A percentile compares a stretch with the other conserved stretches of the same genome.
These are phyloP conservation scores for Pascua sp. DNA, from an alignment of 1,284 basidiomycete genomes.

Conservation along the genomic window DNA sequence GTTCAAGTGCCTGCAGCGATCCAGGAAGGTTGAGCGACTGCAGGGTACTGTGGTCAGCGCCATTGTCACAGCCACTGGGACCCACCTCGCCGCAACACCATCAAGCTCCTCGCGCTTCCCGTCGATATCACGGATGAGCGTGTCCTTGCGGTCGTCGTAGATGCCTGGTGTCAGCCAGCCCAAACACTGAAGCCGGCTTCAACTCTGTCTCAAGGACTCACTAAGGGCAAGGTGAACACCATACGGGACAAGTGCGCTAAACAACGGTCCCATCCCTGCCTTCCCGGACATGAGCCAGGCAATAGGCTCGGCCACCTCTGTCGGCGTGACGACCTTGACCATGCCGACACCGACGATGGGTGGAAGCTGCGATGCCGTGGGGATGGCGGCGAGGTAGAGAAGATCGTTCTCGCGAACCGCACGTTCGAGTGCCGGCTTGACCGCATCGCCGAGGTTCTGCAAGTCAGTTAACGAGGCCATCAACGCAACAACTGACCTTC, in stretches of 20 bases:
- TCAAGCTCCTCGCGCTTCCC: slow-evolving; percentile 66
- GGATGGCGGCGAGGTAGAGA: slow-evolving; percentile 89
- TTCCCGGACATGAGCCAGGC: slow-evolving; percentile 51
- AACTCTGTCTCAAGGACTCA: slow-evolving; percentile 50
- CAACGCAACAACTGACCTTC: slow-evolving; percentile 57
- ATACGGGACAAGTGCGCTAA: slow-evolving; percentile 76
- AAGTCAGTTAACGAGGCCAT: slow-evolving; percentile 24
- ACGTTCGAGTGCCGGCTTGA: slow-evolving; percentile 56
- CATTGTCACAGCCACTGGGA: slow-evolving; percentile 9
- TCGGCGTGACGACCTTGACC: slow-evolving; percentile 62
- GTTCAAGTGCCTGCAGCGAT: slow-evolving; percentile 80
- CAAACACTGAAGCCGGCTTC: too few species aligned
- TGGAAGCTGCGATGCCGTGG: slow-evolving; percentile 65
- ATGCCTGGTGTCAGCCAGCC: slow-evolving; percentile 58
- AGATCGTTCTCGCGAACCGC: slow-evolving; percentile 91
- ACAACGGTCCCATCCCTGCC: slow-evolving; percentile 60
- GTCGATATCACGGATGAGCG: slow-evolving; percentile 65
- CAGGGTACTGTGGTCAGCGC: slow-evolving; percentile 57
- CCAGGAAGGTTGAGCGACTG: slow-evolving; percentile 76
- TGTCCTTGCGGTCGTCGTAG: slow-evolving; percentile 77
- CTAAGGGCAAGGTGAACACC: slow-evolving; percentile 82
- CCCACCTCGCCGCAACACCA: slow-evolving; percentile 61
- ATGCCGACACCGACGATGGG: slow-evolving; percentile 66
- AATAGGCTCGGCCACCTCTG: slow-evolving; percentile 61
- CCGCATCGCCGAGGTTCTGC: slow-evolving; percentile 66